These are phyloP conservation scores for Gossypium gossypioides DNA, from an alignment of 441 rosid genomes.

Conservation along the genomic window DNA sequence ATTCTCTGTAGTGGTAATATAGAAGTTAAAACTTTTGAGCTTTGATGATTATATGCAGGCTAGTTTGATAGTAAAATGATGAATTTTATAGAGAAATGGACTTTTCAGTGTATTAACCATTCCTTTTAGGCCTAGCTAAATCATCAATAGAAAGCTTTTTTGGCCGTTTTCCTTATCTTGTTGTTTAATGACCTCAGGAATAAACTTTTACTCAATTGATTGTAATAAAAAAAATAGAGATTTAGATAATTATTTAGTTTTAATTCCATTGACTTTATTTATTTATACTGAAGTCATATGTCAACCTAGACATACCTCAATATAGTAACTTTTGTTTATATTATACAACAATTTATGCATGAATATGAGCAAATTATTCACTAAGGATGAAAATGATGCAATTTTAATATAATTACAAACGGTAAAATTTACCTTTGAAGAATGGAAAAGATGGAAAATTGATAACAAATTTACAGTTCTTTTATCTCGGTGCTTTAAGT, in stretches of 20 bases:
- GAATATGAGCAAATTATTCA: background rate
- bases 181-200: too few species aligned
- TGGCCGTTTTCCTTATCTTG: background rate
- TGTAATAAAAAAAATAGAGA: too few species aligned
- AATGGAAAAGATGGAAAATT: background rate
- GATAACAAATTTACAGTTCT: background rate
- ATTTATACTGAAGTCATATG: background rate
- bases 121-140: background rate
- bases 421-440: background rate
- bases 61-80: background rate
- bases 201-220: too few species aligned
- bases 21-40: background rate
- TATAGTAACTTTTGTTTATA: background rate
- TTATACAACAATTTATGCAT: background rate
- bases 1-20: background rate
- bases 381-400: background rate
- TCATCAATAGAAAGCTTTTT: background rate
- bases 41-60: background rate
- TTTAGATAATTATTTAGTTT: too few species aligned
- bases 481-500: background rate
- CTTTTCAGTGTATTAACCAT: background rate
- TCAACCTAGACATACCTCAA: background rate
- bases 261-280: background rate
- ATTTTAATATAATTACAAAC: background rate
- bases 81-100: background rate